Evolutionary conservation across 495 filamentous ascomycete genomes (phyloP), one percentile per base, ranked within the genome.

Genomic region (Aspergillus carlsbadensis): DNA sequence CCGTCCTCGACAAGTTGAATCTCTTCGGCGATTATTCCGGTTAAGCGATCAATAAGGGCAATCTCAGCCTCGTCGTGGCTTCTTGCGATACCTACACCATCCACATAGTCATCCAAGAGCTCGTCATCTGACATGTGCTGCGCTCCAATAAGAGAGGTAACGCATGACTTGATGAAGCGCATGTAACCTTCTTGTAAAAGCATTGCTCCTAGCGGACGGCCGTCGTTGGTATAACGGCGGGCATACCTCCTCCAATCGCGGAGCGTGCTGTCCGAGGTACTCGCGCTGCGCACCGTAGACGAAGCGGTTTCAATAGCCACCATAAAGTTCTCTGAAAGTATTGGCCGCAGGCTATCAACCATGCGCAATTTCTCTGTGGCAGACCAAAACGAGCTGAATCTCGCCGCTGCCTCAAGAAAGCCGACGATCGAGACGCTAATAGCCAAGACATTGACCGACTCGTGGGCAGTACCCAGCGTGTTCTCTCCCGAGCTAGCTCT

Each of bases 151-250:
- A 86, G 72, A 46, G 95, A 77, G 7, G 88, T 87, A n/a, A 89
- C 89, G 50, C 82, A 85, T 6, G 90, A 84, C 51, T 90, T 87
- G 22, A 95, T 78, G 44, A 98, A 82, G 65, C 82, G 84, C 84
- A 92, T 92, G 66, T 92, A 92, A 48, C 84, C 89, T 63, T 88
- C 84, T 66, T 92, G 91, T 14, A 98, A 70, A 7, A 97, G 75
- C 89, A 96, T 92, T n/a, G 91, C 91, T 5, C 94, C 92, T 29
- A 98, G 70, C 2, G 94, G 92, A 14, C 88, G 84, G 11, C 88
- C 88, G 52, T 82, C 78, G 8, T 82, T 80, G 22, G 91, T 84
- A 69, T 98, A 98, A 42, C 89, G 86, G n/a, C 86, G 85, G 15
- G 87, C 74, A 70, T 86, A 92, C 57, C 83, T 81, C 66, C 86